Base-by-base conservation (phyloP, 2,329 filamentous ascomycete species). In the Exophiala spinifera region DNA sequence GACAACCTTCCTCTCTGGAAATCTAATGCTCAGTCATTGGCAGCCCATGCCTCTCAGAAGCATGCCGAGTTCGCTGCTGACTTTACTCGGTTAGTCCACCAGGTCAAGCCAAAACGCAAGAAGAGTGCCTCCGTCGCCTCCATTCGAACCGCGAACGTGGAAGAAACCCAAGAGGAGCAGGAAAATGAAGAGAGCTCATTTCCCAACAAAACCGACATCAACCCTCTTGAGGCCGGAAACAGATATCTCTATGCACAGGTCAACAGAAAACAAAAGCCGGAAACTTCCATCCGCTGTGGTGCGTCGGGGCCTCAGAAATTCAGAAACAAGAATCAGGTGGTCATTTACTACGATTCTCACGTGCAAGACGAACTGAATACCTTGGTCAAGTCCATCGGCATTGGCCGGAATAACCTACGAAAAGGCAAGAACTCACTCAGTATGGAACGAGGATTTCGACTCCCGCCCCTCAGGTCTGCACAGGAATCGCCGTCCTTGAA, bases 341-440 rank as follows among this genome's bases (percentile, higher is more conserved):
- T 94, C 37, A 88, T 96, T n/a, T 91, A 90, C 71, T 96, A 96
- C 68, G 91, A 96, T 67, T 89, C 87, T 62, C 86, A 89, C 58
- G 86, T 95, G 3, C 91, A 96, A 67, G 83, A 83, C 47, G 84
- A 86, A 36, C 90, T 96, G 61, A 91, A 95, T 64, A 79, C 86
- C 51, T 74, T 96, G 46, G 91, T 96, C 53, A 86, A 89, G 58
- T 87, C 88, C 52, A 85, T 96, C 33, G 89, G 88, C 4, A 82
- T 83, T 1, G 88, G 87, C 46, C 79, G 91, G 53, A 95, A 95
- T 70, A 78, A 89, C 61, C 85, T 96, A 69, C 85, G 91, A 46
- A 95, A 92, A 71, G 89, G 87, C 49, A 94, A 89, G 72, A 87
- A 88, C 49, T 85, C 85, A 51, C 86, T 85, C 66, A 84, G 89